Evolutionary conservation across 805 yeast genomes (phyloP).

Genomic region (Candida piceae): DNA sequence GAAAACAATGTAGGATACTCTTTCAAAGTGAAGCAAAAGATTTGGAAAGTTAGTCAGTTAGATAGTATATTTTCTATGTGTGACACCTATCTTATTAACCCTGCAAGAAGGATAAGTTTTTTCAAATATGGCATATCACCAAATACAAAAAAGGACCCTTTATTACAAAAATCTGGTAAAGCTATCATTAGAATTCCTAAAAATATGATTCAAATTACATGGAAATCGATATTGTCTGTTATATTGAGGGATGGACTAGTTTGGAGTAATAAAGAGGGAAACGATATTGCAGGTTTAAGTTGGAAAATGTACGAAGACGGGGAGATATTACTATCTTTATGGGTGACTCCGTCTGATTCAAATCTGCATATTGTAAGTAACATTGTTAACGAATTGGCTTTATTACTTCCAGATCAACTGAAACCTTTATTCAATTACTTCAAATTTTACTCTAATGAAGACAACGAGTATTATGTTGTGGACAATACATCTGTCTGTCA

Average conservation of each 20-base stretch:
- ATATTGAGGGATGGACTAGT: conserved; percentile 14
- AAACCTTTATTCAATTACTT: conserved; percentile 15
- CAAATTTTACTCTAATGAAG: conserved; percentile 14
- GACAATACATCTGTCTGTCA: no score
- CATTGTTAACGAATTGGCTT: conserved; percentile 15
- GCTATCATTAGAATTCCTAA: conserved; percentile 13
- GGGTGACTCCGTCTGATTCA: conserved; percentile 15
- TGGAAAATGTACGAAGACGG: conserved; percentile 12
- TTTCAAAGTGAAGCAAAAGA: conserved; percentile 13
- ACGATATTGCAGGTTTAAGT: conserved; percentile 15
- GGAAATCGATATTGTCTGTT: conserved; percentile 11
- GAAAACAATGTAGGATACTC: no score
- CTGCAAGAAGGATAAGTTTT: conserved; percentile 10
- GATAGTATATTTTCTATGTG: conserved; percentile 1
- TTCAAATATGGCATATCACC: conserved; percentile 19
- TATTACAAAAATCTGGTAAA: conserved; percentile 14
- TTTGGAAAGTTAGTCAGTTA: conserved; percentile 18
- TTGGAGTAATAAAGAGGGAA: conserved; percentile 15
- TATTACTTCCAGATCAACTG: conserved; percentile 10
- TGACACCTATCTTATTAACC: background rate
- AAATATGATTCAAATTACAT: conserved; percentile 8
- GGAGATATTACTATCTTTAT: conserved; percentile 10
- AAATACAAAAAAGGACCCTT: conserved; percentile 14
- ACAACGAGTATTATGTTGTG: conserved; percentile 13
- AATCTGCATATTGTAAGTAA: conserved; percentile 9